Base-by-base conservation (phyloP, 495 filamentous ascomycete genomes). In the Hypoxylon rickii region DNA sequence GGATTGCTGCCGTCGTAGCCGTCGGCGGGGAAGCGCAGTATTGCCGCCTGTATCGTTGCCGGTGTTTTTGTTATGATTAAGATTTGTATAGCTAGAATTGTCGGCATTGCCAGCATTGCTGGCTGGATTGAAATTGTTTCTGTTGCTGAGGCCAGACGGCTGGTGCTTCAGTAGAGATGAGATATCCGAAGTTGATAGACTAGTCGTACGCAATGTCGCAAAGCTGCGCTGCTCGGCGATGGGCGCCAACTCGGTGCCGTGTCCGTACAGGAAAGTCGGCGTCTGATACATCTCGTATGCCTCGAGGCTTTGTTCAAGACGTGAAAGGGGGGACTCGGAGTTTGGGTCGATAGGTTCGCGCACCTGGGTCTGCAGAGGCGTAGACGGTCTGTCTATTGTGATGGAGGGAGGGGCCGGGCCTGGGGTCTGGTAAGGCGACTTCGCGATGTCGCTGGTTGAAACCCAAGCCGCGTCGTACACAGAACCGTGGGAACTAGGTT, bases 221-320 rank as follows among this genome's bases (percentile, higher is more conserved):
- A 59, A 56, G 52, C 70, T 72, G 16, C 71, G 68, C 59, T 73
- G 70, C 54, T 76, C 73, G 16, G 65, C 55, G 51, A 76, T 76
- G 6, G 73, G 71, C 13, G 66, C 64, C 16, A 76, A 64, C 10
- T 69, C 55, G 0, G 73, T 76, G 12, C 73, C 73, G 46, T 65
- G 65, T 26, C 73, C 73, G 51, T 76, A 76, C 7, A 70, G 51
- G 38, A 75, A 73, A 4, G 24, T 29, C 10, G 67, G 55, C 0
- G 61, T 66, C 17, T 70, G 53, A 7, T 55, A 50, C 32, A 34
- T 34, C 32, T 34, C 32, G 32, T 34, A 29, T 12, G 32, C 32
- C 12, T 29, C 24, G 24, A 29, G 24, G 24, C 6, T 8, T 0
- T 58, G 31, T 16, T 58, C 48, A 18, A 59, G 44, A 10, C 44